Conservation (phyloP, 2,329 filamentous ascomycete species). For the Grosmannia penicillata region DNA sequence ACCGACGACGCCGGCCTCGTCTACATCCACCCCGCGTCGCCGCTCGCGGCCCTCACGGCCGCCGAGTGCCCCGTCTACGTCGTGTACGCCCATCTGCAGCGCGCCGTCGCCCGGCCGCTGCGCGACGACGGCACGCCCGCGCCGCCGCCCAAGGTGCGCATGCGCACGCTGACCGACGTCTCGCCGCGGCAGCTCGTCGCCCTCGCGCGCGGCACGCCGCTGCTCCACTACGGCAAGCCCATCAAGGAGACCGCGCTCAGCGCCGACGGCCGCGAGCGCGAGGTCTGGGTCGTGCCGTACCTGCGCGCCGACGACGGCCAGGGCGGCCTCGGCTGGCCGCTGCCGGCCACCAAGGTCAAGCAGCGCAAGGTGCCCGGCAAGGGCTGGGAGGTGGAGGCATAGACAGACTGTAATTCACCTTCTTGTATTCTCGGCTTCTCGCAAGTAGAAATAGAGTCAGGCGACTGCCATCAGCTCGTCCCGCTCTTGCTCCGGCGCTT, state of each 20-base stretch:
- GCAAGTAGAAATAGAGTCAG: no score
- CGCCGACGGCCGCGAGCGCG: conserved; percentile 32
- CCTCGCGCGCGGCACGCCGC: conserved; percentile 69
- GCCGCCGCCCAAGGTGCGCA: conserved; percentile 57
- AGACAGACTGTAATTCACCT: neutral
- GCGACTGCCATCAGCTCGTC: no score
- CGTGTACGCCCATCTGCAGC: conserved; percentile 75
- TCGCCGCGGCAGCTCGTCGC: conserved; percentile 61
- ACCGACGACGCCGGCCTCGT: conserved; percentile 41
- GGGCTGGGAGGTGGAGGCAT: conserved; percentile 56
- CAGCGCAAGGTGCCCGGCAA: conserved; percentile 60
- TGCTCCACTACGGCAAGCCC: conserved; percentile 77
- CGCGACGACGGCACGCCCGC: conserved; percentile 8
- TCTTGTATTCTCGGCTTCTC: neutral
- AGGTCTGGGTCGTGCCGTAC: conserved; percentile 74
- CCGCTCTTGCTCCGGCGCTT: conserved; percentile 30
- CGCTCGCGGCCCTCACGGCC: conserved; percentile 54
- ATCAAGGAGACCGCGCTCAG: conserved; percentile 59
- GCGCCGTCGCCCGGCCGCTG: conserved; percentile 23
- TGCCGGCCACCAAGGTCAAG: conserved; percentile 71
- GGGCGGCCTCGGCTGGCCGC: conserved; percentile 62
- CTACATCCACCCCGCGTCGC: conserved; percentile 75
- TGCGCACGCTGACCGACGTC: conserved; percentile 76
- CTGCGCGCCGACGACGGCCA: conserved; percentile 51
- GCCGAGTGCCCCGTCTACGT: conserved; percentile 76